Percentiles rank a stretch among this genome's conserved stretches.
Evolutionary conservation across 768 basidiomycete genomes (phyloP).

Genomic region (Rossbeevera mucosa): DNA sequence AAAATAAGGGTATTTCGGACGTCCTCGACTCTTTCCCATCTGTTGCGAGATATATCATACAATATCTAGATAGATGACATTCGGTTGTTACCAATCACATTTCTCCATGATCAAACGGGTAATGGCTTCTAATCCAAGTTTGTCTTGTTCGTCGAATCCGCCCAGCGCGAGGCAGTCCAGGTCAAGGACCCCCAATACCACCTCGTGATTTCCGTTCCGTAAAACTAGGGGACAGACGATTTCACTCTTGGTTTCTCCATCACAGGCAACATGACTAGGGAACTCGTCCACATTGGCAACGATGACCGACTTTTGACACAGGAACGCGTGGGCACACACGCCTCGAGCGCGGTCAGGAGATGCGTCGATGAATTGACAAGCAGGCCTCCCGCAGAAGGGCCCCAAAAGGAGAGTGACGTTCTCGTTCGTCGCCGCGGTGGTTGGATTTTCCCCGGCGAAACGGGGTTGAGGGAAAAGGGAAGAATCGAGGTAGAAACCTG

Average conservation of each 20-base stretch:
- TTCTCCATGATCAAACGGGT: constrained; percentile 55
- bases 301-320: constrained; percentile 51
- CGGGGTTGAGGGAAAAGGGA: constrained; percentile 53
- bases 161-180: constrained; percentile 71
- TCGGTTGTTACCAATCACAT: constrained; percentile 55
- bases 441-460: constrained; percentile 14
- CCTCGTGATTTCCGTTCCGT: constrained; percentile 26
- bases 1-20: neutral
- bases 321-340: constrained; percentile 80
- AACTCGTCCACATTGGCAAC: constrained; percentile 76
- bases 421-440: constrained; percentile 7
- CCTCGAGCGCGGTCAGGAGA: constrained; percentile 55
- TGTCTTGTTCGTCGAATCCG: constrained; percentile 78
- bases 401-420: constrained; percentile 58
- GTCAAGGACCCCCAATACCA: constrained; percentile 65
- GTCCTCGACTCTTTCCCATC: neutral
- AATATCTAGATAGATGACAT: constrained; percentile 16
- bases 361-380: constrained; percentile 77
- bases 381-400: constrained; percentile 88
- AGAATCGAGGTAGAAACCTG: constrained; percentile 84
- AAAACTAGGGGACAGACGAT: constrained; percentile 76
- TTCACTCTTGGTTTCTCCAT: constrained; percentile 86
- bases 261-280: constrained; percentile 93
- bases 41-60: neutral
- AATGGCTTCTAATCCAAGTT: constrained; percentile 70